Percentiles rank a stretch among this genome's conserved stretches.
phyloP scores from a whole-genome alignment of 2,329 filamentous ascomycete genomes.

The Colletotrichum eremochloae region DNA sequence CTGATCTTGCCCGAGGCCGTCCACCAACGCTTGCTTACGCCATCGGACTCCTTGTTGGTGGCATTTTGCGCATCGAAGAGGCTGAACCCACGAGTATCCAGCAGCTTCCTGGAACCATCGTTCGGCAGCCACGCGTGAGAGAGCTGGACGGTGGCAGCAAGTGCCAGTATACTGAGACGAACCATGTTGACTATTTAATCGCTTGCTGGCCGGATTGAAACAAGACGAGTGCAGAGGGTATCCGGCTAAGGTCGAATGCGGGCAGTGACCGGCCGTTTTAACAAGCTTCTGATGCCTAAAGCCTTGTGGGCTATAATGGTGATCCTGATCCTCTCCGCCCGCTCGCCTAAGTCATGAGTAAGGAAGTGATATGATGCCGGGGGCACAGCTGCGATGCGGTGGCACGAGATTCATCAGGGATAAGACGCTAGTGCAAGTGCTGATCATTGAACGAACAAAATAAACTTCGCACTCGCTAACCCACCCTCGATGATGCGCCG shows the following conservation, averaged over 20 bases:
- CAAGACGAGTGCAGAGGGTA: constrained; percentile 6
- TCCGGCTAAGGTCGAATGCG: background rate
- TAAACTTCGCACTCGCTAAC: background rate
- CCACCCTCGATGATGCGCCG: background rate
- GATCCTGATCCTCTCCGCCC: constrained; percentile 4
- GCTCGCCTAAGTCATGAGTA: constrained; percentile 1
- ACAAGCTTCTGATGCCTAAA: constrained; percentile 16
- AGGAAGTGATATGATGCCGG: constrained; percentile 26
- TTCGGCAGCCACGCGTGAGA: constrained; percentile 32
- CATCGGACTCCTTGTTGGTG: constrained; percentile 12
- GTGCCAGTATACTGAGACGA: constrained; percentile 26
- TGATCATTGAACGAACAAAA: constrained; percentile 5
- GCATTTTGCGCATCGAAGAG: constrained; percentile 36
- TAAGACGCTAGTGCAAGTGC: constrained; percentile 25
- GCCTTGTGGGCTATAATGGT: background rate
- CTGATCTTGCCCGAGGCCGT: constrained; percentile 58
- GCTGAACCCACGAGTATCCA: constrained; percentile 38
- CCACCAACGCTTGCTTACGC: constrained; percentile 35
- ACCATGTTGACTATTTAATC: constrained; percentile 28
- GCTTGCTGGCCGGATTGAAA: background rate
- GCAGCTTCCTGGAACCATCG: constrained; percentile 32
- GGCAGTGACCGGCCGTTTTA: constrained; percentile 17
- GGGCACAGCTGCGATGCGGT: constrained; percentile 24
- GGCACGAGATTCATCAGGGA: constrained; percentile 12
- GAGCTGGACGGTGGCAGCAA: constrained; percentile 22